Evolutionary conservation across 352 stramenopile genomes (phyloP).

Genomic region (Phytophthora citrophthora): DNA sequence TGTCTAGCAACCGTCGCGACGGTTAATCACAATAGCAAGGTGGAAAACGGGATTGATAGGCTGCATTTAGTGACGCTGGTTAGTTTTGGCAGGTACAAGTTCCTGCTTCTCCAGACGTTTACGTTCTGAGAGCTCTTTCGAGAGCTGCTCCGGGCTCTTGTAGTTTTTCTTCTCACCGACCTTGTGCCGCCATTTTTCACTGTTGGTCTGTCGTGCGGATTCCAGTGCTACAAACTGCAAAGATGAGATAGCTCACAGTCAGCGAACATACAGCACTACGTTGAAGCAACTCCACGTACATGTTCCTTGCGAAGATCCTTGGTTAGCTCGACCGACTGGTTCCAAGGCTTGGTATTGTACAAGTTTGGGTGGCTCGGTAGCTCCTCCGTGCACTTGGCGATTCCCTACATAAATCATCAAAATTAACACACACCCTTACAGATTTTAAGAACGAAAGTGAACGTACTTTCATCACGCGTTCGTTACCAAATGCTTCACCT

Average conservation of each 20-base stretch:
- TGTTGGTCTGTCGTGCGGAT: constrained; percentile 42
- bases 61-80: constrained; percentile 9
- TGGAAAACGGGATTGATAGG: constrained; percentile 6
- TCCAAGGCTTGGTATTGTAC: constrained; percentile 62
- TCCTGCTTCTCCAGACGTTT: constrained; percentile 58
- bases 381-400: constrained; percentile 77
- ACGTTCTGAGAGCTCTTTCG: constrained; percentile 52
- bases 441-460: background rate
- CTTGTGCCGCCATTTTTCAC: constrained; percentile 58
- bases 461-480: constrained; percentile 68
- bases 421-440: no score
- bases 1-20: constrained; percentile 40
- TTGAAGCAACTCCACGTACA: constrained; percentile 30
- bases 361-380: constrained; percentile 79
- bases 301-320: constrained; percentile 52
- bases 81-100: constrained; percentile 18
- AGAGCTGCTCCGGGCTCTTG: constrained; percentile 63
- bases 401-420: constrained; percentile 35
- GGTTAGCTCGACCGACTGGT: constrained; percentile 63
- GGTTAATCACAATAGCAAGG: constrained; percentile 29
- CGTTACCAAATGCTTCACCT: constrained; percentile 71
- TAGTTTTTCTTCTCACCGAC: constrained; percentile 44
- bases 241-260: background rate
- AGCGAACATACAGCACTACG: background rate
- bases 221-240: constrained; percentile 46